phyloP scores from a whole-genome alignment of 352 stramenopile genomes.

The Phytophthora quininea region DNA sequence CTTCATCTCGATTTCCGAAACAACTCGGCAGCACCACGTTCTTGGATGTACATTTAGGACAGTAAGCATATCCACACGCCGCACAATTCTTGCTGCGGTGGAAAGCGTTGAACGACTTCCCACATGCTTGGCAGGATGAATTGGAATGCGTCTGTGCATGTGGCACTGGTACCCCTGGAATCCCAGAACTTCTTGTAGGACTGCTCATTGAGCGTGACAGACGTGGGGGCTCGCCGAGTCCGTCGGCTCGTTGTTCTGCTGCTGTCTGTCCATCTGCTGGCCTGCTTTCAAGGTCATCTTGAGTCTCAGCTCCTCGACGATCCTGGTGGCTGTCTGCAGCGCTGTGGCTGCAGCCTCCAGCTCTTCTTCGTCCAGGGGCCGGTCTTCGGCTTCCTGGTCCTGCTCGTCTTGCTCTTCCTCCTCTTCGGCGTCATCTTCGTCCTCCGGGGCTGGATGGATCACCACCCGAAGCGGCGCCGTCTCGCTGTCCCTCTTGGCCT shows the following conservation, averaged over 20 bases:
- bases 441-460: conserved; percentile 8
- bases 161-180: conserved; percentile 47
- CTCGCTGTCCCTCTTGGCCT: conserved; percentile 10
- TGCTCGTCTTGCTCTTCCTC: conserved; percentile 48
- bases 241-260: conserved; percentile 25
- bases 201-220: conserved; percentile 9
- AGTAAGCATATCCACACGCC: conserved; percentile 66
- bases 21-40: conserved; percentile 56
- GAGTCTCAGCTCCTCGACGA: conserved; percentile 62
- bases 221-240: conserved; percentile 2
- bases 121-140: conserved; percentile 54
- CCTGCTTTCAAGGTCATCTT: conserved; percentile 56
- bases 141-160: conserved; percentile 39
- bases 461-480: conserved; percentile 20
- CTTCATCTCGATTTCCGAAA: conserved; percentile 62
- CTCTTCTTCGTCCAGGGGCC: conserved; percentile 46
- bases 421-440: conserved; percentile 60
- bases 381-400: conserved; percentile 35
- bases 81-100: conserved; percentile 67
- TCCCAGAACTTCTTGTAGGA: conserved; percentile 1
- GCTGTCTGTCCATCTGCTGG: conserved; percentile 48
- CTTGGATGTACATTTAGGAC: conserved; percentile 65
- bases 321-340: conserved; percentile 58
- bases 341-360: conserved; percentile 54
- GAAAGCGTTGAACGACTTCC: conserved; percentile 75